Evolutionary conservation across 768 basidiomycete genomes (phyloP).

Genomic region (Albatrellus ellisii): DNA sequence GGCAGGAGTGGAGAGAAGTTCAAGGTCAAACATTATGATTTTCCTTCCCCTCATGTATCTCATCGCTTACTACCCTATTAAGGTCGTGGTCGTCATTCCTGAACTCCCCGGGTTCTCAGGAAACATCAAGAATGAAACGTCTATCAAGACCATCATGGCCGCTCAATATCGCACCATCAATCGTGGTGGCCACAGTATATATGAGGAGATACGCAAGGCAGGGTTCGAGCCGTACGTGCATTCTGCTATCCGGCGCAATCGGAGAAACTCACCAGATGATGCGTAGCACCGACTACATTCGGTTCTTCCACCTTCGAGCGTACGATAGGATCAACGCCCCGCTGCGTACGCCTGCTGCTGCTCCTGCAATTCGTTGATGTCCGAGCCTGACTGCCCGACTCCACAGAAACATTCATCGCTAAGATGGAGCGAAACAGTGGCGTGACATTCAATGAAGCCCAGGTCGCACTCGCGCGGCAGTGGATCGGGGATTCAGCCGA

Average conservation of each 20-base stretch:
- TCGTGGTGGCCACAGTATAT: conserved; percentile 77
- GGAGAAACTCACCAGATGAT: not conserved
- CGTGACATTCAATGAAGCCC: conserved; percentile 74
- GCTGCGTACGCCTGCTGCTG: conserved; percentile 26
- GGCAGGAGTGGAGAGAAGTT: conserved; percentile 60
- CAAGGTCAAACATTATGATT: conserved; percentile 31
- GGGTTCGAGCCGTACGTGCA: conserved; percentile 67
- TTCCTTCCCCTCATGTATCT: not conserved
- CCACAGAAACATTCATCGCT: conserved; percentile 35
- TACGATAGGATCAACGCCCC: conserved; percentile 86
- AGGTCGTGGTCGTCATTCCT: conserved; percentile 83
- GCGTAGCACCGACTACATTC: conserved; percentile 65
- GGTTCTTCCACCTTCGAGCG: conserved; percentile 84
- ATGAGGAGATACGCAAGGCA: conserved; percentile 64
- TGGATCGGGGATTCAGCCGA: conserved; percentile 45
- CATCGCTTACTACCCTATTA: not conserved
- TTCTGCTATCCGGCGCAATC: not conserved
- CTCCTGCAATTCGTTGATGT: not conserved
- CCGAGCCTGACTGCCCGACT: not conserved
- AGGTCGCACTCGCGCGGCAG: conserved; percentile 68
- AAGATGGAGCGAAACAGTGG: conserved; percentile 64
- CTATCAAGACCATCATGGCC: conserved; percentile 76
- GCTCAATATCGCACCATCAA: conserved; percentile 85
- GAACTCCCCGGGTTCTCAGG: conserved; percentile 89
- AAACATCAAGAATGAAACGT: conserved; percentile 51